phyloP scores from a whole-genome alignment of 208 protist genomes.

The Phytomonas sp. region DNA sequence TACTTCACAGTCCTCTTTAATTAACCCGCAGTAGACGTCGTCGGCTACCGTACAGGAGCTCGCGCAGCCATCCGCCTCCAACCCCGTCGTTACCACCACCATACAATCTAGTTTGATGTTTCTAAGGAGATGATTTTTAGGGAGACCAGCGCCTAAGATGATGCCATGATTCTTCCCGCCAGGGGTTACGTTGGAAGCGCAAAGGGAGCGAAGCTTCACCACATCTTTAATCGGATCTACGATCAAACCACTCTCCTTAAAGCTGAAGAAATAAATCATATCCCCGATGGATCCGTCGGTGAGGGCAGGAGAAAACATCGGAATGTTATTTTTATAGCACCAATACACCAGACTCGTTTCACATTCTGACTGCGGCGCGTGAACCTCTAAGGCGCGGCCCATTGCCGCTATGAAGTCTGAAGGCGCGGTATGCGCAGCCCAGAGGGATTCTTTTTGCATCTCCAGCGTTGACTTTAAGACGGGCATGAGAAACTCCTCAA shows the following conservation, averaged over 20 bases:
- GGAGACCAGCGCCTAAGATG: slow-evolving; percentile 73
- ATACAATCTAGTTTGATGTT: slow-evolving; percentile 50
- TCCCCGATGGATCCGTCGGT: slow-evolving; percentile 99
- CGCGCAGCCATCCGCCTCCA: slow-evolving; percentile 76
- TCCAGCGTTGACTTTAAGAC: slow-evolving; percentile 92
- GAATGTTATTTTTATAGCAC: slow-evolving; percentile 97
- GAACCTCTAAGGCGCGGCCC: slow-evolving; percentile 81
- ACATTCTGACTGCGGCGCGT: slow-evolving; percentile 85
- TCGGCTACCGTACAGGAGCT: slow-evolving; percentile 70
- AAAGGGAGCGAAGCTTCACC: slow-evolving; percentile 28
- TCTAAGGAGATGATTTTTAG: slow-evolving; percentile 75
- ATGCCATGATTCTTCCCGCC: slow-evolving; percentile 41
- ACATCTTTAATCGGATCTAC: slow-evolving; percentile 94
- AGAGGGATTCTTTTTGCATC: slow-evolving; percentile 69
- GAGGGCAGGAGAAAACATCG: slow-evolving; percentile 98
- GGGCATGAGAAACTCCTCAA: slow-evolving; percentile 99
- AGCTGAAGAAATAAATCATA: slow-evolving; percentile 99
- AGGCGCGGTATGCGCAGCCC: slow-evolving; percentile 72
- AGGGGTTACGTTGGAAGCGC: slow-evolving; percentile 4
- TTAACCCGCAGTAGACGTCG: slow-evolving; percentile 45
- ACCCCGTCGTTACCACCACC: slow-evolving; percentile 75
- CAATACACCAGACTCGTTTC: slow-evolving; percentile 96
- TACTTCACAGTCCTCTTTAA: slow-evolving; percentile 26
- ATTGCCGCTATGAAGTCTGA: slow-evolving; percentile 95
- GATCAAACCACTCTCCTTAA: slow-evolving; percentile 93